A percentile compares a stretch with the other conserved stretches of the same genome.
These are phyloP conservation scores for Curvularia sp. DNA, from an alignment of 2,329 filamentous ascomycete genomes.

Conservation along the genomic window DNA sequence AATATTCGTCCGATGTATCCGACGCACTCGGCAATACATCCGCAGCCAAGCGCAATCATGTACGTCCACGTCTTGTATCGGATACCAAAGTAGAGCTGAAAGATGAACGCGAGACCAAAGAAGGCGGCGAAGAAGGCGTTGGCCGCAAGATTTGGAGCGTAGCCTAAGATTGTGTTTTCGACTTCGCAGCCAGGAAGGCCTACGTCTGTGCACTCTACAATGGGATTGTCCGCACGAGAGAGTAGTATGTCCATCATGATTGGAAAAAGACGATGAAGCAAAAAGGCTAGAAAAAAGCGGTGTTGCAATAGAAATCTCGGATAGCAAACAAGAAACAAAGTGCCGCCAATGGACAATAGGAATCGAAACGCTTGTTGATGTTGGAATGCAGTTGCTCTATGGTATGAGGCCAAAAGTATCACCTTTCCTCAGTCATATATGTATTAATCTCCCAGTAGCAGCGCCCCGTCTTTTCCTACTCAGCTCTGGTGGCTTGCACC, in stretches of 20 bases:
- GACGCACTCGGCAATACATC: slow-evolving; percentile 59
- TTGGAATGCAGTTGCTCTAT: not conserved
- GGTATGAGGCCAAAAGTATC: not conserved
- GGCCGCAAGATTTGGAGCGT: slow-evolving; percentile 58
- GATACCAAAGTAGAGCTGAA: slow-evolving; percentile 59
- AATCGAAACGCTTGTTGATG: not conserved
- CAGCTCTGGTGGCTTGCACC: slow-evolving; percentile 1
- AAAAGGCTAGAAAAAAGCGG: not conserved
- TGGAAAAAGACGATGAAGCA: not conserved
- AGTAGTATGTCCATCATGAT: not conserved
- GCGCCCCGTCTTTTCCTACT: not conserved
- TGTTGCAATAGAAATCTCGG: not conserved
- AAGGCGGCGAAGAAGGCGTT: slow-evolving; percentile 61
- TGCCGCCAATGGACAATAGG: not conserved
- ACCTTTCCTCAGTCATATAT: slow-evolving; percentile 2
- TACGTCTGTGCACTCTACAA: slow-evolving; percentile 31
- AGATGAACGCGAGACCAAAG: slow-evolving; percentile 57
- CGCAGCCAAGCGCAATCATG: slow-evolving; percentile 56
- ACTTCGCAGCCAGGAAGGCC: slow-evolving; percentile 46
- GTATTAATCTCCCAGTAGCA: not conserved
- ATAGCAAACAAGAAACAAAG: not conserved
- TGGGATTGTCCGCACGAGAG: not conserved
- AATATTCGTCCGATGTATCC: slow-evolving; percentile 65
- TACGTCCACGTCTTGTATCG: slow-evolving; percentile 63
- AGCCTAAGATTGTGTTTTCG: slow-evolving; percentile 59